Base-by-base conservation (phyloP, 2,329 filamentous ascomycete genomes). In the Calonectria hawksworthii region DNA sequence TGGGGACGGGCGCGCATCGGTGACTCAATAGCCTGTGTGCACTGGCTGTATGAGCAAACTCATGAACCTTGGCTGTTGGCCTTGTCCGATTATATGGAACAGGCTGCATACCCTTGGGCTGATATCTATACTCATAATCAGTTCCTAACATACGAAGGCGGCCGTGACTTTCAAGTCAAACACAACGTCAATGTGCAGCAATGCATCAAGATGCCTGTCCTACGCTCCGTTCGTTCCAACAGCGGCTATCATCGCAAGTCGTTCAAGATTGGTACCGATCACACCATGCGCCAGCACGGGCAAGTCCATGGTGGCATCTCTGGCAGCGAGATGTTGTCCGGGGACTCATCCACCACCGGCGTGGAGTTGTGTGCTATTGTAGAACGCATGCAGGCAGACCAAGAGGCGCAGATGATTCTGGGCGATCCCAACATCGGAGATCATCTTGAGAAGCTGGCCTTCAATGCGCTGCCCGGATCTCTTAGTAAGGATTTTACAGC, bases 121-220 rank as follows among this genome's bases (percentile, higher is more conserved):
- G 38, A 65, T n/a, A 65, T 65, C 26, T 65, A 47, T 26, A 65
- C 38, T 10, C 36, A 47, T 10, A 50, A 65, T 14, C 8, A 50
- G 18, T 65, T 65, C 26, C 28, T 65, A 1, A 28, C 23, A 2
- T 65, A 65, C 9, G 38, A 50, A 4, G 26, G 61, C 9, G 61
- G 61, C 18, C 38, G 61, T 1, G 61, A 65, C 16, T 65, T 47
- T 10, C 61, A 65, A 23, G 61, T 65, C 26, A 65, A 65, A 5
- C 61, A 65, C 26, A 65, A 65, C 10, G 61, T 65, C 38, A 65
- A 65, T 18, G 61, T 65, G 38, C 61, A 65, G 61, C 61, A 65
- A 50, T 47, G 41, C 28, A 47, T 65, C 38, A 65, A 50, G 16
- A 65, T 65, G 61, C 61, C 61, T 21, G 61, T 50, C 8, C 44